Evolutionary conservation across 139 green algal species (phyloP), one percentile per base, ranked within the genome.

Genomic region (Diplosphaera chodatii): DNA sequence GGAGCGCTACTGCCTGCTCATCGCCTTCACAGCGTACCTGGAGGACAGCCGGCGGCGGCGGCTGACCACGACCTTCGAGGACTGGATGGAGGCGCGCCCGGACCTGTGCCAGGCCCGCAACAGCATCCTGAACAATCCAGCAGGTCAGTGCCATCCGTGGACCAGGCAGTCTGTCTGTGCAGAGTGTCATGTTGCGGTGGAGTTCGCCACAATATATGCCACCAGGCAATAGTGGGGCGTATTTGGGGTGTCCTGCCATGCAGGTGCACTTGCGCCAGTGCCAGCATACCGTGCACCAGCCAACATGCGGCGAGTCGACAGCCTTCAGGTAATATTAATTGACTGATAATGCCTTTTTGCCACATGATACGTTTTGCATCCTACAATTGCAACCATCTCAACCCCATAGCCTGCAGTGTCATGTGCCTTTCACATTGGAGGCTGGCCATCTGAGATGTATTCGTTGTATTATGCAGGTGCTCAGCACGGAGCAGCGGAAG

Each of bases 1-100:
- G 59, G 88, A 97, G 83, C 85, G 93, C 70, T 98, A 97, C 85
- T 94, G 85, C 80, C 77, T 96, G 81, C 84, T 98, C 37, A 92
- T 98, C 74, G 82, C 80, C 5, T 95, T 95, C 73, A 76, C 91
- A 0, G 86, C 77, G 22, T 98, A 91, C 81, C 80, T 98, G 64
- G 77, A 91, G 71, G 75, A 84, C 56, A 82, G 70, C 55, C 33
- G 40, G 29, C n/a, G 41, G 29, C 63, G 72, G 10, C 70, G 67
- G 31, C 55, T 73, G 63, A 63, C 67, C 4, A 32, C 70, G 28
- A 83, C 71, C 34, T 84, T 84, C 41, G 66, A 77, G 69, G 84
- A 84, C 34, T 96, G 90, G 90, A 72, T 91, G 33, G 56, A 31
- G n/a, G 70, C 72, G n/a, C 81, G 89, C 30, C 80, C 82, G 3